Conservation (phyloP, 2,329 filamentous ascomycete genomes). For the Hypoxylon sp. region DNA sequence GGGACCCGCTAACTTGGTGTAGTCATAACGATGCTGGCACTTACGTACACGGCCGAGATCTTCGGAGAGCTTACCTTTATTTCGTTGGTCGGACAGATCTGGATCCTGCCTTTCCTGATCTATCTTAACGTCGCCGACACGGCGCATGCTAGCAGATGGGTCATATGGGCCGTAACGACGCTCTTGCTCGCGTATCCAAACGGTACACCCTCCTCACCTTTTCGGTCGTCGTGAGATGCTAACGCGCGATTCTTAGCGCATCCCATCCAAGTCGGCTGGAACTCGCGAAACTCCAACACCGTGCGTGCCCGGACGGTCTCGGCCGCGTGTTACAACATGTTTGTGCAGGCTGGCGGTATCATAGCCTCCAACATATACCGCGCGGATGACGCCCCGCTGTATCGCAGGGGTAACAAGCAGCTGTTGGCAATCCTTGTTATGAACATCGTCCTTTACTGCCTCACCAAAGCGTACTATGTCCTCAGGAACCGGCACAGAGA, state of each 20-base stretch:
- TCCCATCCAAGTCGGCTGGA: conserved; percentile 44
- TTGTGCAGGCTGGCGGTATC: conserved; percentile 51
- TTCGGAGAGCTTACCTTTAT: conserved; percentile 63
- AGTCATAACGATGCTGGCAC: conserved; percentile 53
- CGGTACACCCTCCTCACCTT: conserved; percentile 46
- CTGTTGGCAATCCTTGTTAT: conserved; percentile 62
- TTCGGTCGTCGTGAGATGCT: neutral
- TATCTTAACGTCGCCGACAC: conserved; percentile 60
- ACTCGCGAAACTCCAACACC: conserved; percentile 66
- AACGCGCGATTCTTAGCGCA: conserved; percentile 30
- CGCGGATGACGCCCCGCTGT: conserved; percentile 64
- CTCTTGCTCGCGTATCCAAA: conserved; percentile 58
- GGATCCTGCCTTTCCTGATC: conserved; percentile 70
- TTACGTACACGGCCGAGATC: conserved; percentile 57
- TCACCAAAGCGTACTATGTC: conserved; percentile 64
- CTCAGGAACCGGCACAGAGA: conserved; percentile 60
- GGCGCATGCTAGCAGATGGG: conserved; percentile 56
- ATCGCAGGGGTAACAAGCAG: conserved; percentile 64
- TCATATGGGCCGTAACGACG: conserved; percentile 57
- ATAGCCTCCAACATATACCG: conserved; percentile 60
- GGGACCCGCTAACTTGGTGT: conserved; percentile 5
- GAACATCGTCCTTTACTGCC: conserved; percentile 62
- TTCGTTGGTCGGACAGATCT: conserved; percentile 64
- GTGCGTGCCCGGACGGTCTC: conserved; percentile 69
- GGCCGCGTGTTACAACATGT: conserved; percentile 66